Base-by-base conservation (phyloP, 73 alveolate species). In the Stentor coeruleus region DNA sequence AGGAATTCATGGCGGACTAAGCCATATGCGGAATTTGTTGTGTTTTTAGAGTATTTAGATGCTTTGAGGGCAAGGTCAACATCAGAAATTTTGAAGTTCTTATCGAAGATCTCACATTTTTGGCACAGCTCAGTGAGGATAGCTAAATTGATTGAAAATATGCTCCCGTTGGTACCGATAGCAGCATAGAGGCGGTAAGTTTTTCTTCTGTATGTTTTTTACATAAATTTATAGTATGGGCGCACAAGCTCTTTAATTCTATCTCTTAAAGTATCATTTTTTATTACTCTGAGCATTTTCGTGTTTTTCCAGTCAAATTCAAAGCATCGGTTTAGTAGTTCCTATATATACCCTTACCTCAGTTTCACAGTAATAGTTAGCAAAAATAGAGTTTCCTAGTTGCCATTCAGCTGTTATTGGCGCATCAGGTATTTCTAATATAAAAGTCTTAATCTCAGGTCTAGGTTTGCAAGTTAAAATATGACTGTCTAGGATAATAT, bases 361-460 rank as follows among this genome's bases (percentile, higher is more conserved):
- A 31, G 81, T 90, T 57, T 94, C 98, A 3, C 88, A 86, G 81
- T 82, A 58, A 76, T 92, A 92, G 41, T 90, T 91, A 73, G 89
- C 85, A 73, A 94, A 94, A 3, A 92, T 86, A 1, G 97, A 92
- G 31, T 76, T 92, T 38, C 33, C 83, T 1, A 75, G 26, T 20
- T 75, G 39, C 3, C 83, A 75, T 11, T 20, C 79, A n/a, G n/a
- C n/a, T n/a, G n/a, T n/a, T 20, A 26, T 37, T 14, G 66, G 33
- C 38, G 15, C 30, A 20, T 75, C 83, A 31, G 38, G 80, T 14
- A 26, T 20, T 20, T 20, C 40, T 26, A 31, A 40, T 37, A 39
- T 39, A 39, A 26, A 75, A 20, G 26, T 66, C 38, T 37, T n/a
- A 39, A 38, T 20, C 2, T 0, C 28, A 0, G 77, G 66, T 14